Evolutionary conservation across 495 filamentous ascomycete species (phyloP).

Genomic region (Penicillium soppii): DNA sequence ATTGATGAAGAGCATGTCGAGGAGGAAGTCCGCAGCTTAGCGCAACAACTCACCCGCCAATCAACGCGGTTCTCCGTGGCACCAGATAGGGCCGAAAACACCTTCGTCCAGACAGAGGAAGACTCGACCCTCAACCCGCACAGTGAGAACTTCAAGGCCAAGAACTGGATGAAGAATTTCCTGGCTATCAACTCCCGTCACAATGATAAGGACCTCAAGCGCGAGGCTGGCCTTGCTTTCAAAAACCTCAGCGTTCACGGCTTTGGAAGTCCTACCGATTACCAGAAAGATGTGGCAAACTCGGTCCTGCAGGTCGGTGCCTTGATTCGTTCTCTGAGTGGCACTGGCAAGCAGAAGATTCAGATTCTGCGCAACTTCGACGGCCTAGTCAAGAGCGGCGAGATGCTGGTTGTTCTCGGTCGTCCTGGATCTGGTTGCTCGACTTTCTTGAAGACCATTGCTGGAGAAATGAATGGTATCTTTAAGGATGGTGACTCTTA

Average conservation of each 20-base stretch:
- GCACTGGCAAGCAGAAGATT: constrained; percentile 55
- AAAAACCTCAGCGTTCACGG: constrained; percentile 74
- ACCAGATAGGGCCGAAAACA: constrained; percentile 37
- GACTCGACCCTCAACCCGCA: constrained; percentile 48
- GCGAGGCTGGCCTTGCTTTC: constrained; percentile 48
- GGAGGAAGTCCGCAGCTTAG: constrained; percentile 43
- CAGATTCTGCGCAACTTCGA: constrained; percentile 72
- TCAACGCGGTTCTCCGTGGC: constrained; percentile 38
- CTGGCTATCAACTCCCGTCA: constrained; percentile 48
- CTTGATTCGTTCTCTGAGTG: constrained; percentile 41
- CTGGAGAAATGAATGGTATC: constrained; percentile 72
- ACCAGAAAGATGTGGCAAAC: constrained; percentile 78
- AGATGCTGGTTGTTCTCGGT: constrained; percentile 80
- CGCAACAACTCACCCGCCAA: constrained; percentile 47
- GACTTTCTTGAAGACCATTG: constrained; percentile 71
- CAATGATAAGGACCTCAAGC: constrained; percentile 43
- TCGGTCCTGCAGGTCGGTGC: constrained; percentile 57
- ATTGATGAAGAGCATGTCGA: constrained; percentile 35
- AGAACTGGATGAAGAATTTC: constrained; percentile 53
- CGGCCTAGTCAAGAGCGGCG: constrained; percentile 69
- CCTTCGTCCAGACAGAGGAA: constrained; percentile 40
- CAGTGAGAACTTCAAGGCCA: constrained; percentile 48
- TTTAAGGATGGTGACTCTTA: constrained; percentile 58
- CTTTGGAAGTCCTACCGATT: constrained; percentile 74
- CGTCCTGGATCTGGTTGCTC: constrained; percentile 72